Base-by-base conservation (phyloP, 2,329 filamentous ascomycete genomes). In the Neopestalotiopsis sp. region DNA sequence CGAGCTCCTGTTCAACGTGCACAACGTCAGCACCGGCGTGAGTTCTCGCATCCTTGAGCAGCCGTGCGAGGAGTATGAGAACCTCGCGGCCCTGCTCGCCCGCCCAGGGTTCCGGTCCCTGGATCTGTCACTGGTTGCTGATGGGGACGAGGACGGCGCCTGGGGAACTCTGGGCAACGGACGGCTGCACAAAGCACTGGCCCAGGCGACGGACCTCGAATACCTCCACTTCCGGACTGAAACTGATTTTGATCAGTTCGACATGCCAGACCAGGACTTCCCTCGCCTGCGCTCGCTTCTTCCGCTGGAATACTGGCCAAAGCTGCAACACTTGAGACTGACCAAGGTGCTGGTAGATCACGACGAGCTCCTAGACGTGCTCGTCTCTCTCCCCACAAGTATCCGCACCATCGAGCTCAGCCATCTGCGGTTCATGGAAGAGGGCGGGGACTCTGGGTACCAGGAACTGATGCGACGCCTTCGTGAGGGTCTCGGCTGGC, bases 1-100 rank as follows among this genome's bases (percentile, higher is more conserved):
- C 57, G 81, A 82, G 61, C 71, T 85, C 2, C 40, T 79, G 4
- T 17, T 84, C 7, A 77, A 83, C 61, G 72, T 70, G 2, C 71
- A 78, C 57, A 58, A 71, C 14, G 67, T 81, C 5, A 7, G 67
- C 2, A 79, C 76, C 0, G 79, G 79, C 1, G 69, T 83, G 0
- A 80, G 75, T 13, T 76, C 72, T 28, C 71, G 69, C 24, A 70
- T 81, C 9, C 79, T 81, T 65, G 72, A 76, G 6, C n/a, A 72
- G 53, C 69, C 71, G 5, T 74, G 71, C 38, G 65, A 72, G 9
- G 76, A 79, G 49, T 76, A 78, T 45, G 17, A 70, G 5, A 45
- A 79, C 65, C 67, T 79, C 1, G 70, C 66, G 5, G 64, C 72
- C 4, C 38, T 78, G 2, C 68, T 79, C 5, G 58, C 66, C 17